Percentiles rank a stretch among this genome's conserved stretches.
phyloP scores from a whole-genome alignment of 108 stramenopile species.

The Epithemia pelagica region DNA sequence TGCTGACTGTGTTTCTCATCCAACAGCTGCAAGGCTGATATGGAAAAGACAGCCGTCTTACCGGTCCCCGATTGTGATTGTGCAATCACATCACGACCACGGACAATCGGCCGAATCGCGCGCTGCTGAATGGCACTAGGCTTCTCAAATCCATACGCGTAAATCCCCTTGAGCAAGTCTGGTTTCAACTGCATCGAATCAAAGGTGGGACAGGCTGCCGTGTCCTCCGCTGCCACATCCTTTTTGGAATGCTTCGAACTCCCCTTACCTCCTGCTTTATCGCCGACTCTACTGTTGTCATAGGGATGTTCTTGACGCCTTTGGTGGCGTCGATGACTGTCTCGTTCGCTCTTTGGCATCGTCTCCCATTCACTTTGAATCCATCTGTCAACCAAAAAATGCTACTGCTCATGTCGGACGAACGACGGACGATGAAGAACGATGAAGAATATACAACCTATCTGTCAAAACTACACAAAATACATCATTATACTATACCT shows the following conservation, averaged over 20 bases:
- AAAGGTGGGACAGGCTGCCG: conserved; percentile 66
- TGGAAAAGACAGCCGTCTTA: conserved; percentile 87
- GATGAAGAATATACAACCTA: too few species aligned
- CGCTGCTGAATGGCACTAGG: conserved; percentile 99
- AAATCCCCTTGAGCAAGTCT: conserved; percentile 82
- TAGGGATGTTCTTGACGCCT: neutral
- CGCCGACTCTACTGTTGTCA: neutral
- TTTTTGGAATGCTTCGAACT: neutral
- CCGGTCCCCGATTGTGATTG: conserved; percentile 96
- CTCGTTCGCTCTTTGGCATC: neutral
- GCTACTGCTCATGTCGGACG: too few species aligned
- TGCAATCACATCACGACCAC: conserved; percentile 95
- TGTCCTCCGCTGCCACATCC: conserved; percentile 22
- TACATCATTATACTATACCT: too few species aligned
- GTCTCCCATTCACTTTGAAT: too few species aligned
- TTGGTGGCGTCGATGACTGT: neutral
- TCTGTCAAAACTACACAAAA: too few species aligned
- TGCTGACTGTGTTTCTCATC: conserved; percentile 64
- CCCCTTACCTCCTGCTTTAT: neutral
- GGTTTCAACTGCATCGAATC: conserved; percentile 81
- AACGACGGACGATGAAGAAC: too few species aligned
- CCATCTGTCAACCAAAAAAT: too few species aligned
- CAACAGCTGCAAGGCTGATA: conserved; percentile 86
- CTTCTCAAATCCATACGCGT: conserved; percentile 95
- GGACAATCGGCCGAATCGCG: conserved; percentile 93